Conservation (phyloP, 2,329 filamentous ascomycete species). For the Ascochyta viciae-villosae region DNA sequence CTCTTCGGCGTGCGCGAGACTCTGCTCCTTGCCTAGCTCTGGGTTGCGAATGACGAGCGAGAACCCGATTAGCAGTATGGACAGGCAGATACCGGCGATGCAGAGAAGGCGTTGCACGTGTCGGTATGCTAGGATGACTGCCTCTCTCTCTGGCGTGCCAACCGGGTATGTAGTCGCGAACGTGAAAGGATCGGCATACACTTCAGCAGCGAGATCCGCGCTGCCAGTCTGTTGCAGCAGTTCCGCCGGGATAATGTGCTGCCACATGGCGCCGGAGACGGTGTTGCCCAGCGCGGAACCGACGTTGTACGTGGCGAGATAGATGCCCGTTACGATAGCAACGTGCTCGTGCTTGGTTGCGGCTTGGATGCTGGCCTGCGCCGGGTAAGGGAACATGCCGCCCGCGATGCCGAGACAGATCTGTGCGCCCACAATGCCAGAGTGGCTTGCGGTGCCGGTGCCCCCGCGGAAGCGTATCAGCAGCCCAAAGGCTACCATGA, state of each 20-base stretch:
- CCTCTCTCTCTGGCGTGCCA: conserved; percentile 54
- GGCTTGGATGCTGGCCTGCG: conserved; percentile 60
- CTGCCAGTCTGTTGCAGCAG: conserved; percentile 53
- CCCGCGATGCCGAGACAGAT: conserved; percentile 68
- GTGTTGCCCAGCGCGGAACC: conserved; percentile 67
- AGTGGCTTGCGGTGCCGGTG: conserved; percentile 51
- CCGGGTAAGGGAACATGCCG: conserved; percentile 65
- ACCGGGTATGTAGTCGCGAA: conserved; percentile 51
- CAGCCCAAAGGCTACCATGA: conserved; percentile 70
- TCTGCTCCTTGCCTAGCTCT: conserved; percentile 55
- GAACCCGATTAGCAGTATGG: conserved; percentile 56
- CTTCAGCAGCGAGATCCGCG: conserved; percentile 46
- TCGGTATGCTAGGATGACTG: conserved; percentile 54
- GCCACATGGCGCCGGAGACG: conserved; percentile 69
- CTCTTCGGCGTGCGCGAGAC: conserved; percentile 53
- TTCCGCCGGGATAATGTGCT: conserved; percentile 56
- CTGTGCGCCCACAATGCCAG: conserved; percentile 68
- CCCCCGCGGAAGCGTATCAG: conserved; percentile 69
- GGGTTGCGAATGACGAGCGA: conserved; percentile 56
- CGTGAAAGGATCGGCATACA: conserved; percentile 53
- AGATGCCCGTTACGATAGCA: conserved; percentile 69
- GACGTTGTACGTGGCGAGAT: conserved; percentile 67
- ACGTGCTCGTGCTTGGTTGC: conserved; percentile 63
- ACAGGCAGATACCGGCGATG: conserved; percentile 59
- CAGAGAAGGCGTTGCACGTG: conserved; percentile 57